Conservation (phyloP, 768 basidiomycete genomes). For the Serendipita sp. region DNA sequence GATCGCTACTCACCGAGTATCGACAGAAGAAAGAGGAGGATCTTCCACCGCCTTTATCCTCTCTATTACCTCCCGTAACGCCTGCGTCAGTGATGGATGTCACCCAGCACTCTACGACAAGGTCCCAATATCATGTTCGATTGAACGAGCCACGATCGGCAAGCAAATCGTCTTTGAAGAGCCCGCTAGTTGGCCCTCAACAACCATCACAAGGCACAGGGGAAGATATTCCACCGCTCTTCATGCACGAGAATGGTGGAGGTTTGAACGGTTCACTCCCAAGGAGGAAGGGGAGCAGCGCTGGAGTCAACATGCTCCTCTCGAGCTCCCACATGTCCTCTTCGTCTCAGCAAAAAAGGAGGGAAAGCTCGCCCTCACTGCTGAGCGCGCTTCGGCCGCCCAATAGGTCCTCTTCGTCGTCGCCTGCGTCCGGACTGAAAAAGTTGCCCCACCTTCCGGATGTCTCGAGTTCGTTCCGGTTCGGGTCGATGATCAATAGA, state of each 20-base stretch:
- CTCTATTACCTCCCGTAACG: not conserved
- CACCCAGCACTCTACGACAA: not conserved
- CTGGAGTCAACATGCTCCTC: not conserved
- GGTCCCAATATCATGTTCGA: no score
- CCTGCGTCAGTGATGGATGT: not conserved
- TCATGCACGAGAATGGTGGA: not conserved
- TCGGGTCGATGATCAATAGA: not conserved
- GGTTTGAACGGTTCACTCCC: not conserved
- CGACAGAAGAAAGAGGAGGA: not conserved
- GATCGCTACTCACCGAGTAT: slow-evolving; percentile 37
- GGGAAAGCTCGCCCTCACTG: not conserved
- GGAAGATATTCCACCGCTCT: not conserved
- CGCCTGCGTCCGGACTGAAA: not conserved
- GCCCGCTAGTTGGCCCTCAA: not conserved
- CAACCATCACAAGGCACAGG: not conserved
- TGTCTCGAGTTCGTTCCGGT: not conserved
- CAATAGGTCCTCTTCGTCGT: not conserved
- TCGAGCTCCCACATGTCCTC: not conserved
- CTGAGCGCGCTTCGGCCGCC: not conserved
- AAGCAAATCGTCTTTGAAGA: not conserved
- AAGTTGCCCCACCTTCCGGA: not conserved
- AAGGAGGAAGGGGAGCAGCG: not conserved
- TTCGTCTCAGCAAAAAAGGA: not conserved
- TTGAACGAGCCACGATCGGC: not conserved
- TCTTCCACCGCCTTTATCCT: not conserved